Evolutionary conservation across 768 basidiomycete species (phyloP).

Genomic region (Cystofilobasidium macerans): DNA sequence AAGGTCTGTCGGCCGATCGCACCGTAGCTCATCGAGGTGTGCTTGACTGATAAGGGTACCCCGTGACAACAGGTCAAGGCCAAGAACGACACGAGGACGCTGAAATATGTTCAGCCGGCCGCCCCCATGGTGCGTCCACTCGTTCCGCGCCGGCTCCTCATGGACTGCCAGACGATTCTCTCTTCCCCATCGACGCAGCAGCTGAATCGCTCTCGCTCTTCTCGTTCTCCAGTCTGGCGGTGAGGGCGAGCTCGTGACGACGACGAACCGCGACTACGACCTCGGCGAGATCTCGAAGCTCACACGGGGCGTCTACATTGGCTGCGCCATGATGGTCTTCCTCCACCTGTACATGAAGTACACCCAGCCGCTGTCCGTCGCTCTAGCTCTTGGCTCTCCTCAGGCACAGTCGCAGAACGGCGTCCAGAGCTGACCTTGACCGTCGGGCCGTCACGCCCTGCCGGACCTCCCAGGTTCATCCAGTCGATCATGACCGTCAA

Average conservation of each 20-base stretch:
- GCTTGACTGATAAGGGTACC: background rate
- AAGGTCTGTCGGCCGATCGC: constrained; percentile 10
- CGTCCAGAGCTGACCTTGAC: no score
- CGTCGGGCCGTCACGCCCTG: background rate
- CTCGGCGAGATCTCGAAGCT: constrained; percentile 69
- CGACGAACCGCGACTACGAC: constrained; percentile 89
- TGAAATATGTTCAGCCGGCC: constrained; percentile 71
- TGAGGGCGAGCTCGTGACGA: constrained; percentile 64
- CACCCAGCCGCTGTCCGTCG: constrained; percentile 64
- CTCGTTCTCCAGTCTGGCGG: constrained; percentile 35
- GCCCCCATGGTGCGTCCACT: constrained; percentile 17
- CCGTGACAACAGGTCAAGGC: constrained; percentile 86
- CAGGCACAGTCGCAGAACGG: background rate
- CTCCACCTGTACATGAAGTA: constrained; percentile 81
- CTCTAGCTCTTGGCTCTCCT: background rate
- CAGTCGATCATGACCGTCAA: constrained; percentile 94
- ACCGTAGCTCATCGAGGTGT: no score
- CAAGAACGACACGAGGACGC: constrained; percentile 89
- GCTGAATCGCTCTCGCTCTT: no score
- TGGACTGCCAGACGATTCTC: no score
- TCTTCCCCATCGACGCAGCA: no score
- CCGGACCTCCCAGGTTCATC: constrained; percentile 47
- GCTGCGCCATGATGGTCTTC: constrained; percentile 66
- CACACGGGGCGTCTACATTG: constrained; percentile 40
- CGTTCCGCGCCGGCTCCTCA: no score